Percentiles rank a stretch among this genome's conserved stretches.
Conservation (phyloP, 192 early-diverging fungal species). For the Spinellus fusiger region DNA sequence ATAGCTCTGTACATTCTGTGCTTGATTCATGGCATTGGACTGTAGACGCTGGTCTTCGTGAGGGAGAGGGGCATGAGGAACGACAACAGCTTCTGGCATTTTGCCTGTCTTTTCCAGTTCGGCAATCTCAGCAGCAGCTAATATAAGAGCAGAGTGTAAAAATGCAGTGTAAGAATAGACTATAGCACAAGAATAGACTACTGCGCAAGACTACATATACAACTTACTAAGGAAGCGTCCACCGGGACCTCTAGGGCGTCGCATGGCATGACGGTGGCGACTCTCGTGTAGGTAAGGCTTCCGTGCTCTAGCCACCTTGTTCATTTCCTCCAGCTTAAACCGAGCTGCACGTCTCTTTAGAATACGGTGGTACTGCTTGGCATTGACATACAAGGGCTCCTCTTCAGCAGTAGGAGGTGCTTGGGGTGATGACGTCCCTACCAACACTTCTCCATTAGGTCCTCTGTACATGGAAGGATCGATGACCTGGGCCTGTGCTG, state of each 20-base stretch:
- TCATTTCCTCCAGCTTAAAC: slow-evolving; percentile 74
- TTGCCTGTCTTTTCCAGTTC: slow-evolving; percentile 43
- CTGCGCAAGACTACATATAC: background rate
- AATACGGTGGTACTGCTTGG: slow-evolving; percentile 97
- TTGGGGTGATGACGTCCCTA: background rate
- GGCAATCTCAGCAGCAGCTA: slow-evolving; percentile 65
- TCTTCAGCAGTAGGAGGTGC: slow-evolving; percentile 35
- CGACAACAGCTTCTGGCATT: background rate
- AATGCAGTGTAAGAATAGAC: background rate
- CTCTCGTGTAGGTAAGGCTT: slow-evolving; percentile 98
- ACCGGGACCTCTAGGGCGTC: slow-evolving; percentile 92
- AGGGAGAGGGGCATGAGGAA: too few relatives aligned
- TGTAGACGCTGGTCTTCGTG: background rate
- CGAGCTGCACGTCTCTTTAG: slow-evolving; percentile 89
- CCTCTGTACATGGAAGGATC: slow-evolving; percentile 5
- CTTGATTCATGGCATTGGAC: background rate
- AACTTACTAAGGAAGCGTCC: slow-evolving; percentile 80
- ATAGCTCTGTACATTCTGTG: background rate
- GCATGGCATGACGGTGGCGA: slow-evolving; percentile 95
- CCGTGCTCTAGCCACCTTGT: slow-evolving; percentile 67
- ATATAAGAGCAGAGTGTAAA: background rate
- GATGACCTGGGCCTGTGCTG: slow-evolving; percentile 3
- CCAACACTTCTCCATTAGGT: background rate
- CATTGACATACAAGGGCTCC: slow-evolving; percentile 94
- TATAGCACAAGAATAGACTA: background rate